These are phyloP conservation scores for Cajanus cajan DNA, from an alignment of 306 rosid genomes.

Conservation along the genomic window DNA sequence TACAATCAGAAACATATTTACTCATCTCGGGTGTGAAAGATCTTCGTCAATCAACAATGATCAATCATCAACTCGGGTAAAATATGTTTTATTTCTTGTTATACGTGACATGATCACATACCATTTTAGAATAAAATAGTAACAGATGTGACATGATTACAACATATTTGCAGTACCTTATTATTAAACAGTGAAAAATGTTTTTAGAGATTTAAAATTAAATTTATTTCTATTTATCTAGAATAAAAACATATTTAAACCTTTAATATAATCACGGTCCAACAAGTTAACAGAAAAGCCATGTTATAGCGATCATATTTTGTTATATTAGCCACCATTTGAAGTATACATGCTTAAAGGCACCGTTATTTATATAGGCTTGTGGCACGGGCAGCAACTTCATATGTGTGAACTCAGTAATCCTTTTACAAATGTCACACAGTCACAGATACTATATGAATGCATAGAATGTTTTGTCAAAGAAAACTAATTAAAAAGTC, in stretches of 20 bases:
- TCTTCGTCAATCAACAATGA: background rate
- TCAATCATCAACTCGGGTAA: background rate
- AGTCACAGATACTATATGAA: background rate
- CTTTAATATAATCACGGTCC: no score
- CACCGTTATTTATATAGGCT: no score
- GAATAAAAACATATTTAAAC: no score
- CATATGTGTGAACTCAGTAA: background rate
- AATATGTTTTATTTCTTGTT: no score
- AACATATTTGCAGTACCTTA: no score
- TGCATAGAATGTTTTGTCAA: background rate
- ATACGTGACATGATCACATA: no score
- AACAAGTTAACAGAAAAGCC: background rate
- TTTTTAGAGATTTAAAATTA: background rate
- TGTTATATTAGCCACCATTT: background rate
- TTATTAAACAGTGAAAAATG: background rate
- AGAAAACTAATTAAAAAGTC: background rate
- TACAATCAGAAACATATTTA: constrained; percentile 33
- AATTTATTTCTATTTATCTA: background rate
- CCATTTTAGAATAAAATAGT: no score
- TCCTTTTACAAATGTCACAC: background rate
- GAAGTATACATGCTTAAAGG: no score
- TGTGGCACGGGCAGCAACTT: background rate
- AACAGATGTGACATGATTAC: no score
- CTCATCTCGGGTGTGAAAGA: background rate
- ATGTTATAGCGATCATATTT: background rate